These are phyloP conservation scores for Calvatia gigantea DNA, from an alignment of 768 basidiomycete species.

Conservation along the genomic window DNA sequence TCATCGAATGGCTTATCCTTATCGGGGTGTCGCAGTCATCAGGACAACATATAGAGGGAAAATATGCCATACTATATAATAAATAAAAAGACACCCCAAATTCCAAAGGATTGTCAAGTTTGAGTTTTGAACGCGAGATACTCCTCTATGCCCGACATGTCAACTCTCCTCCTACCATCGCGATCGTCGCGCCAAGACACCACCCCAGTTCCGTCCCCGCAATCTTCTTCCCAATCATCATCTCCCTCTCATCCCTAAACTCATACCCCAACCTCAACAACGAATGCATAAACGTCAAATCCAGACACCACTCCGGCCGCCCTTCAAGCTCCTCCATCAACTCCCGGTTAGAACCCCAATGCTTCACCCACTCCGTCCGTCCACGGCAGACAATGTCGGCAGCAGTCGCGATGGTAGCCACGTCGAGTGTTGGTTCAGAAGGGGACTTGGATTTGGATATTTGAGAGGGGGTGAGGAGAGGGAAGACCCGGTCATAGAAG, in stretches of 20 bases:
- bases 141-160: constrained; percentile 40
- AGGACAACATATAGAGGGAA: too few species aligned
- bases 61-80: too few species aligned
- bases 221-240: constrained; percentile 84
- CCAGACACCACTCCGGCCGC: constrained; percentile 93
- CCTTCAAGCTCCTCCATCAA: constrained; percentile 64
- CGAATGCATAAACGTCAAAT: constrained; percentile 93
- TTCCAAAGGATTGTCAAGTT: constrained; percentile 10
- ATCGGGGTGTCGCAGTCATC: too few species aligned
- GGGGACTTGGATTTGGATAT: constrained; percentile 14
- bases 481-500: constrained; percentile 92
- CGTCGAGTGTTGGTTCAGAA: constrained; percentile 29
- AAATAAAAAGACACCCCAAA: neutral
- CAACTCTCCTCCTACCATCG: constrained; percentile 62
- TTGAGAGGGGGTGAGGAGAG: constrained; percentile 47
- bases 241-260: constrained; percentile 63
- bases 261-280: constrained; percentile 89
- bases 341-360: constrained; percentile 34
- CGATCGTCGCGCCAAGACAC: constrained; percentile 84
- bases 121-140: neutral
- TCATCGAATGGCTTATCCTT: too few species aligned
- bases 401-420: constrained; percentile 59
- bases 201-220: constrained; percentile 90
- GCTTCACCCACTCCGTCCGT: constrained; percentile 49
- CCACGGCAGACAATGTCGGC: constrained; percentile 77